Conservation (phyloP, 495 filamentous ascomycete species). For the Daldinia concentrica region DNA sequence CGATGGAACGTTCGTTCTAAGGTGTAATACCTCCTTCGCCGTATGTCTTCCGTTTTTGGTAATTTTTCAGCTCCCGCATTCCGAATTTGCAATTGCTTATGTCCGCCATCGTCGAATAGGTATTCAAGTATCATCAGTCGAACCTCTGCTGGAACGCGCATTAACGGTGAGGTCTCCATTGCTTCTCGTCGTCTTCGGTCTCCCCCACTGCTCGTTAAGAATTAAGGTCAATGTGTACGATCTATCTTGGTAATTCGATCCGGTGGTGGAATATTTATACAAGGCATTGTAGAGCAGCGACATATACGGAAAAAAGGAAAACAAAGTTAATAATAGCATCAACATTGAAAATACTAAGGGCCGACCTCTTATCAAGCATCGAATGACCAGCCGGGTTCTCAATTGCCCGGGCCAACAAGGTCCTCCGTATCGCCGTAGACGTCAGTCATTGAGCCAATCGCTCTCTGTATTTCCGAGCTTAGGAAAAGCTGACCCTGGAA, state of each 20-base stretch:
- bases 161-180: slow-evolving; percentile 39
- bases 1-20: slow-evolving; percentile 45
- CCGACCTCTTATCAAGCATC: background rate
- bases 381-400: slow-evolving; percentile 37
- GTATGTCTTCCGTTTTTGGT: slow-evolving; percentile 7
- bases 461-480: background rate
- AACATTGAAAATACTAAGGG: background rate
- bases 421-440: slow-evolving; percentile 14
- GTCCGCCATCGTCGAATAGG: slow-evolving; percentile 56
- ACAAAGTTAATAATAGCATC: slow-evolving; percentile 4
- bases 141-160: slow-evolving; percentile 61
- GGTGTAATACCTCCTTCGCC: slow-evolving; percentile 47
- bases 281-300: background rate
- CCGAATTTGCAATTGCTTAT: slow-evolving; percentile 37
- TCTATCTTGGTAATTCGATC: background rate
- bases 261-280: background rate
- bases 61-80: slow-evolving; percentile 34
- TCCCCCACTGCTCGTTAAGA: background rate
- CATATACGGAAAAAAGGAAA: background rate
- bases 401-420: slow-evolving; percentile 32
- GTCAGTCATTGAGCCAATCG: slow-evolving; percentile 3
- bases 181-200: background rate
- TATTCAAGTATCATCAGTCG: slow-evolving; percentile 65
- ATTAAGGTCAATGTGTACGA: background rate
- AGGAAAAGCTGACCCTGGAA: background rate